phyloP scores from a whole-genome alignment of 2,329 filamentous ascomycete species.

The Alternaria arborescens region DNA sequence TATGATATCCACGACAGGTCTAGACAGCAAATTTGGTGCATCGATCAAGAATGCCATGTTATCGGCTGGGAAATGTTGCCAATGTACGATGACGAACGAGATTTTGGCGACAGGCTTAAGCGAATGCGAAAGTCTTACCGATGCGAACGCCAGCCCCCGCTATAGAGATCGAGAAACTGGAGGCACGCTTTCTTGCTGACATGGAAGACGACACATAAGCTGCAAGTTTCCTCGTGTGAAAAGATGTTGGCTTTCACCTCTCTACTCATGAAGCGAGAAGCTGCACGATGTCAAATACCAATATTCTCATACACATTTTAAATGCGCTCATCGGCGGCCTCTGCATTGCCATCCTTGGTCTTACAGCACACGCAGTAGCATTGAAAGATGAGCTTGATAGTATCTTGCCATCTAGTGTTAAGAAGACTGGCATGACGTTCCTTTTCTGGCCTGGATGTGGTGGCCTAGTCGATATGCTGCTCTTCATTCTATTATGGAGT shows the following conservation, averaged over 20 bases:
- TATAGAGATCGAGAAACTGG: not conserved
- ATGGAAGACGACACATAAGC: not conserved
- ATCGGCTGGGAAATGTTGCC: not conserved
- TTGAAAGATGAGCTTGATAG: not conserved
- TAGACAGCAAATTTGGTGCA: not conserved
- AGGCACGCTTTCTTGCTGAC: not conserved
- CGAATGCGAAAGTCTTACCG: not conserved
- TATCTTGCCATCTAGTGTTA: not conserved
- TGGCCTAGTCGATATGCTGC: slow-evolving; percentile 20
- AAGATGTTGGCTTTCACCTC: not conserved
- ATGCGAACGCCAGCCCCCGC: not conserved
- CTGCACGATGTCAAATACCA: not conserved
- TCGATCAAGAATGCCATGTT: no score
- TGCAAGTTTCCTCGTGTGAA: not conserved
- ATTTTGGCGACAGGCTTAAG: not conserved
- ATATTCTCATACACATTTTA: slow-evolving; percentile 4
- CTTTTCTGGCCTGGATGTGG: slow-evolving; percentile 27
- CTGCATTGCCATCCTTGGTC: slow-evolving; percentile 10
- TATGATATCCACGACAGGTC: not conserved
- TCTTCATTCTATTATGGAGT: slow-evolving; percentile 16
- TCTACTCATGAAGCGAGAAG: not conserved
- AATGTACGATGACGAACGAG: not conserved
- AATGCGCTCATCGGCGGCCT: slow-evolving; percentile 12
- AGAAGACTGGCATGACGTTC: slow-evolving; percentile 9
- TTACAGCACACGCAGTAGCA: not conserved